Evolutionary conservation across 2,329 filamentous ascomycete species (phyloP), one percentile per base, ranked within the genome.

Genomic region (Dactylellina cionopaga): DNA sequence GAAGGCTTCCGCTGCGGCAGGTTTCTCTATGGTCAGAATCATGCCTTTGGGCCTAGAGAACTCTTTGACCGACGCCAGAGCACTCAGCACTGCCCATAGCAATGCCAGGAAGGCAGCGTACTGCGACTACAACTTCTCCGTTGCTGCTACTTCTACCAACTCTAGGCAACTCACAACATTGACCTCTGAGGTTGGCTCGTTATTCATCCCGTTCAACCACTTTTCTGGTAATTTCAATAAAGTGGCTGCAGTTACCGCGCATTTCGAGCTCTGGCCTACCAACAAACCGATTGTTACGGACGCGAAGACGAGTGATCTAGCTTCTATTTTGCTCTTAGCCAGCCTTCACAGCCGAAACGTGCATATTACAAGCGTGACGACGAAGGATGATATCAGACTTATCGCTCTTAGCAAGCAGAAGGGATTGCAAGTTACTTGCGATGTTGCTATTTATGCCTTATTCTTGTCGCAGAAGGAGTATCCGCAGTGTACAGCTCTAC

Each of bases 201-300:
- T 93, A 43, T 93, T 92, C 82, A 90, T 93, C 74, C 90, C 90
- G 11, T 93, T 93, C 84, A 92, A 93, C 80, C 83, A 91, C 80
- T 83, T 92, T 24, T 90, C 89, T 70, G 90, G 90, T 76, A 93
- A 92, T 80, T 92, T 93, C 80, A 92, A 88, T 85, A 92, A 92
- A 83, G 90, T 92, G 46, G 89, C 90, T 17, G 88, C 90, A 7
- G 89, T 92, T 74, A 91, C 89, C 58, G 87, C 88, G 71, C 90
- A 93, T 82, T 93, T 93, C 77, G 89, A 89, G 72, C 85, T 88
- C 22, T 93, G 90, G 90, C 90, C 90, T 33, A 83, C 84, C 2
- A 88, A 87, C 83, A 93, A 93, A 83, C 90, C 90, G 52, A 91
- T 93, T 77, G 84, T 93, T 77, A 93, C 91, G 0, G 90, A 93